Evolutionary conservation across 164 flowering plant species (phyloP).

Genomic region (Nymphaea colorata): DNA sequence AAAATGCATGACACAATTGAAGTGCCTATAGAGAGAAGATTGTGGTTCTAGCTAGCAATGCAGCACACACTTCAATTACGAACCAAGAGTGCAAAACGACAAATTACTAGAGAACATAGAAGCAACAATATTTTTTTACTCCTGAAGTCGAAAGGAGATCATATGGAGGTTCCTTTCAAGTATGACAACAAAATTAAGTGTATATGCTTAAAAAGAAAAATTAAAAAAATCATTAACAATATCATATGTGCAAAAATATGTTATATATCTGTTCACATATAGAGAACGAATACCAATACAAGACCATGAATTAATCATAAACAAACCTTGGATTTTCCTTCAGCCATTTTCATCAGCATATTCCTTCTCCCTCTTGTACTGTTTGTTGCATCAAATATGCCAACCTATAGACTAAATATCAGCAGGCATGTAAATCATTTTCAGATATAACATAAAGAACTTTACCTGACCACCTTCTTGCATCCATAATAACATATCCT

Average conservation of each 20-base stretch:
- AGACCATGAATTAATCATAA: not conserved
- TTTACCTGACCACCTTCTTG: slow-evolving; percentile 98
- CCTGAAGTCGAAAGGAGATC: too few relatives aligned
- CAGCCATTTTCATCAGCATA: slow-evolving; percentile 99
- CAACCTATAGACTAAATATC: slow-evolving; percentile 44
- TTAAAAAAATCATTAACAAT: not conserved
- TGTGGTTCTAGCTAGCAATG: too few relatives aligned
- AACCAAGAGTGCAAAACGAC: too few relatives aligned
- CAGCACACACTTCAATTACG: too few relatives aligned
- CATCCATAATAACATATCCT: slow-evolving; percentile 98
- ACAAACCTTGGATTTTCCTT: slow-evolving; percentile 90
- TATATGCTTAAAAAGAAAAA: not conserved
- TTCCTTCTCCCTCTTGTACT: slow-evolving; percentile 72
- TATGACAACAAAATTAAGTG: not conserved
- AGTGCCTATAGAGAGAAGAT: too few relatives aligned
- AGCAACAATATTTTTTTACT: too few relatives aligned
- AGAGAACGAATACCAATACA: not conserved
- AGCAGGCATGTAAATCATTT: not conserved
- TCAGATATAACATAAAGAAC: slow-evolving; percentile 4
- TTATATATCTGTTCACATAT: too few relatives aligned
- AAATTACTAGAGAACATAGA: too few relatives aligned
- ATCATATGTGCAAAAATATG: too few relatives aligned
- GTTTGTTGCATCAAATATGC: slow-evolving; percentile 98
- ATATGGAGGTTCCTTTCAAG: not conserved
- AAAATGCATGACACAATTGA: too few relatives aligned